Percentiles rank a stretch among this genome's conserved stretches.
These are phyloP conservation scores for Artomyces pyxidatus DNA, from an alignment of 768 basidiomycete species.

Conservation along the genomic window DNA sequence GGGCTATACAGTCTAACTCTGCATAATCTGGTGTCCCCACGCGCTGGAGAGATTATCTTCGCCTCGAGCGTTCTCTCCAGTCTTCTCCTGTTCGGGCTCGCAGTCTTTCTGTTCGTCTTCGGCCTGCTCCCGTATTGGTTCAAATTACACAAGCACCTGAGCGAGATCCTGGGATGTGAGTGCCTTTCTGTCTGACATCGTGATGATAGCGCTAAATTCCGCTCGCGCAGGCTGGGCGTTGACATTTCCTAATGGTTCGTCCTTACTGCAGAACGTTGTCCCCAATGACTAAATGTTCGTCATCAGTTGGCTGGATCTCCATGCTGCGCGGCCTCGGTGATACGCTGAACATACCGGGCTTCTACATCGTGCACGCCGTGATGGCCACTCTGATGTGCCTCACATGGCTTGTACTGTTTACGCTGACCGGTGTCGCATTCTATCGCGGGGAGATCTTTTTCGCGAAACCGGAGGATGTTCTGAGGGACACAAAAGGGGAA, in stretches of 20 bases:
- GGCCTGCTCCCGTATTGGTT: slow-evolving; percentile 40
- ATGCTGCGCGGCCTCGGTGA: slow-evolving; percentile 33
- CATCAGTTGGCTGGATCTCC: slow-evolving; percentile 36
- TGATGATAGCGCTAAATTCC: neutral
- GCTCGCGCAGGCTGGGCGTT: slow-evolving; percentile 36
- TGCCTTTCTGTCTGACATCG: slow-evolving; percentile 1
- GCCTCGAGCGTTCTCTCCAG: slow-evolving; percentile 31
- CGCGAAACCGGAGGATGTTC: slow-evolving; percentile 34
- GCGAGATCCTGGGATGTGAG: slow-evolving; percentile 39
- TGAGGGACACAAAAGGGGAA: too few species aligned
- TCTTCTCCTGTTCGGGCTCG: slow-evolving; percentile 37
- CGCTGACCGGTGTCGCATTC: slow-evolving; percentile 34
- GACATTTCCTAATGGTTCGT: slow-evolving; percentile 33
- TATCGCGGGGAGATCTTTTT: slow-evolving; percentile 36
- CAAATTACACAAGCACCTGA: slow-evolving; percentile 37
- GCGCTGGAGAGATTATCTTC: slow-evolving; percentile 39
- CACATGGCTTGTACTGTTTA: slow-evolving; percentile 34
- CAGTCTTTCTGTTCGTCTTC: slow-evolving; percentile 39
- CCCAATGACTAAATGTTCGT: neutral
- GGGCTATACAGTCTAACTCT: slow-evolving; percentile 22
- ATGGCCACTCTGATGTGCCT: slow-evolving; percentile 33
- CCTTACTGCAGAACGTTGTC: neutral
- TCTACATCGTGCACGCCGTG: slow-evolving; percentile 31
- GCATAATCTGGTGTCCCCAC: slow-evolving; percentile 28
- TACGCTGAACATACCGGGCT: slow-evolving; percentile 31